Evolutionary conservation across 192 early-diverging fungal genomes (phyloP), one percentile per base, ranked within the genome.

Genomic region (Oehlia diaphana): DNA sequence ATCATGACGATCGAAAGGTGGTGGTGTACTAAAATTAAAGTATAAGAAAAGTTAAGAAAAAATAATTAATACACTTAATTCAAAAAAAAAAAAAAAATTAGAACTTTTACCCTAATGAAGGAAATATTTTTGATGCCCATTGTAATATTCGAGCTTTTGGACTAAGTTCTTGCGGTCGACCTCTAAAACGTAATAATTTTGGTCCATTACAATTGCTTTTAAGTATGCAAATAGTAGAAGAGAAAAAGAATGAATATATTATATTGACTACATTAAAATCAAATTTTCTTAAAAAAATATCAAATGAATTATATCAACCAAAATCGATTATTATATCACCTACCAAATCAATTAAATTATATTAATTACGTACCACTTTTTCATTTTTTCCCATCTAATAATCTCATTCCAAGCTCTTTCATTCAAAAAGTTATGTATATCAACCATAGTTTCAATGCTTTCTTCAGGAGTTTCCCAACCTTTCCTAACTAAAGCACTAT

Each of bases 381-480:
- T 87, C 78, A 88, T 84, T 10, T 84, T 79, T 81, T 99, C 97
- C 97, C 97, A 99, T 83, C 95, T 94, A 67, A 95, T 83, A 47
- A 99, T 94, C 84, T 99, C 96, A 53, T 91, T 85, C 97, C 97
- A 98, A 49, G 94, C 94, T 72, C 92, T 93, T 81, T 99, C 97
- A 82, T 99, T 99, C 80, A 99, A 88, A 78, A 96, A 96, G 81
- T 99, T 99, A 85, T 99, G 97, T 82, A 99, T 99, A 79, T 96
- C 93, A 0, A 99, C 97, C 94, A 99, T 97, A 2, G 91, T 91
- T 67, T 94, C 93, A 58, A 96, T 88, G 50, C 92, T 89, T 62
- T 91, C 90, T 76, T 94, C 94, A 9, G 95, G 95, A 0, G 94
- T 93, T 37, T 94, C 89, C 93, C 92, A 93, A 49, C 93, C 92